Percentiles rank a stretch among this genome's conserved stretches.
Conservation (phyloP, 768 basidiomycete genomes). For the Collybia mongolica region DNA sequence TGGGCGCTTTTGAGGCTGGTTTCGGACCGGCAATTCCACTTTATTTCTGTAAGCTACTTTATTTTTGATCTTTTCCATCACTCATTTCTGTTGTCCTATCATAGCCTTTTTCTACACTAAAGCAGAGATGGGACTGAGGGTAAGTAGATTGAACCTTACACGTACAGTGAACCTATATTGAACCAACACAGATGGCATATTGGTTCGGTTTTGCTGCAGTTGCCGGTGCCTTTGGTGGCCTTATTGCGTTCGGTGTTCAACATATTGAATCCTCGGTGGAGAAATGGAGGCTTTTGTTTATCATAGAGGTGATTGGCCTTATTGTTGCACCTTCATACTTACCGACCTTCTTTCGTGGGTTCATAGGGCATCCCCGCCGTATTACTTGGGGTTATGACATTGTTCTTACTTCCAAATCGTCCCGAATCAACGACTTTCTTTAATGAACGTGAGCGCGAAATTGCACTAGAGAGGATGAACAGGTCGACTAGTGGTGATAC, state of each 20-base stretch:
- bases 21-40: slow-evolving; percentile 78
- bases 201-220: slow-evolving; percentile 87
- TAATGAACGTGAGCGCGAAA: slow-evolving; percentile 47
- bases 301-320: slow-evolving; percentile 54
- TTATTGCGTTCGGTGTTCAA: slow-evolving; percentile 79
- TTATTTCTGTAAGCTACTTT: slow-evolving; percentile 61
- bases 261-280: slow-evolving; percentile 47
- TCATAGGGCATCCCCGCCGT: slow-evolving; percentile 66
- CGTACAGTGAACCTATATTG: not conserved
- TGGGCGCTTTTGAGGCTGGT: slow-evolving; percentile 79
- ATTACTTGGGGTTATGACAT: slow-evolving; percentile 53
- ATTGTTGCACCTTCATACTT: not conserved
- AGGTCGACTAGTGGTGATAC: slow-evolving; percentile 64
- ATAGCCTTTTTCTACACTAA: slow-evolving; percentile 79
- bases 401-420: slow-evolving; percentile 62
- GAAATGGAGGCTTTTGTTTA: slow-evolving; percentile 67
- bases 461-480: slow-evolving; percentile 69
- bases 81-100: not conserved
- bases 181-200: slow-evolving; percentile 53
- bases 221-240: slow-evolving; percentile 83
- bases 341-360: not conserved
- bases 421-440: slow-evolving; percentile 70
- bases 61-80: no score
- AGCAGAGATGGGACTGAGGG: slow-evolving; percentile 67
- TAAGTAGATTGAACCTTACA: slow-evolving; percentile 23